A percentile compares a stretch with the other conserved stretches of the same genome.
Conservation (phyloP, 2,329 filamentous ascomycete species). For the Cercospora nicotianae region DNA sequence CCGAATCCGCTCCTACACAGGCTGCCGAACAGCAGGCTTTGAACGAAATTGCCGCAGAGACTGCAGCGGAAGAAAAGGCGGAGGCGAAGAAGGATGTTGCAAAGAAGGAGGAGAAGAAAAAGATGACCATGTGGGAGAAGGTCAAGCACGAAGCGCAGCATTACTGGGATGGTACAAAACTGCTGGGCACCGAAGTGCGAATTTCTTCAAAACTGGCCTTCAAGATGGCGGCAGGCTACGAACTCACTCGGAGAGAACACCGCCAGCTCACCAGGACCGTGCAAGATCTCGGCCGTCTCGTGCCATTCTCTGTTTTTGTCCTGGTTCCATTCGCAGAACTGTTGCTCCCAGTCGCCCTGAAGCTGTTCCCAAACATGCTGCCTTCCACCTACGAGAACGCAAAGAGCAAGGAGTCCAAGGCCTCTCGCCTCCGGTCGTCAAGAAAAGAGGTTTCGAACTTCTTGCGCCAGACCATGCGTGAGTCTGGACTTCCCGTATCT, state of each 20-base stretch:
- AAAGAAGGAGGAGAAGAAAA: conserved; percentile 73
- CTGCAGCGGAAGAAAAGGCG: conserved; percentile 51
- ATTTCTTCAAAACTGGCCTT: conserved; percentile 89
- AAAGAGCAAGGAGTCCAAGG: conserved; percentile 87
- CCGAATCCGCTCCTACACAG: conserved; percentile 49
- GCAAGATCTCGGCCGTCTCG: conserved; percentile 85
- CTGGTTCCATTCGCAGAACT: conserved; percentile 96
- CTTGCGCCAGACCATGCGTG: conserved; percentile 80
- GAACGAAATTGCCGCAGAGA: conserved; percentile 63
- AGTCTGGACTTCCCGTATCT: conserved; percentile 89
- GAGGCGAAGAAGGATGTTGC: conserved; percentile 58
- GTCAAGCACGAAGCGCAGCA: conserved; percentile 91
- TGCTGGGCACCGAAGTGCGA: conserved; percentile 85
- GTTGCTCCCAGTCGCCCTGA: conserved; percentile 84
- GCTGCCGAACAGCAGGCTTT: conserved; percentile 54
- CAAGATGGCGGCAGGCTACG: conserved; percentile 98
- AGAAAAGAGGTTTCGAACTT: conserved; percentile 93
- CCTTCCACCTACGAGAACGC: conserved; percentile 96
- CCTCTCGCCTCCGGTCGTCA: conserved; percentile 74
- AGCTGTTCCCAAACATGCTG: conserved; percentile 94
- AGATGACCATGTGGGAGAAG: conserved; percentile 84
- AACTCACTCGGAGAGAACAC: conserved; percentile 89
- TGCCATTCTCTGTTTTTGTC: conserved; percentile 95
- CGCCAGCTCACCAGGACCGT: conserved; percentile 90
- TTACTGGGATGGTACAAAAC: conserved; percentile 98